Evolutionary conservation across 1,284 basidiomycete genomes (phyloP), one percentile per base, ranked within the genome.

Genomic region (Fomitopsis schrenkii): DNA sequence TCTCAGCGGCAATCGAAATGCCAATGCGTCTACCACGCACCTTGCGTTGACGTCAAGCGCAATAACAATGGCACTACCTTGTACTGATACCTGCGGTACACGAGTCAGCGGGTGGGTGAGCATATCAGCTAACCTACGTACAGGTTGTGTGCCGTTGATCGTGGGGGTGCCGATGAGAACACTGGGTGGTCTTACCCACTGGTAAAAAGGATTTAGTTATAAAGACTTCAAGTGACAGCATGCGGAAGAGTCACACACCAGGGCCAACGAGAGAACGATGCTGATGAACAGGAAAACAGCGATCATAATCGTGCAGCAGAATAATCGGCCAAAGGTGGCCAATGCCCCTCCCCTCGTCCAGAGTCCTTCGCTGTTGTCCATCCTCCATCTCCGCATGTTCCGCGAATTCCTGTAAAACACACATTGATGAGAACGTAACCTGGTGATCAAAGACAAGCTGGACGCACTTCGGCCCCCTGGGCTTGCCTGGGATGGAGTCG

Each of bases 141-240:
- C 48, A 17, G 48, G 52, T 68, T 76, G 73, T 64, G 74, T 66
- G 66, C 80, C 64, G 36, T 79, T 61, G 19, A 79, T 72, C 33
- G 90, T 58, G 15, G 68, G 82, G 48, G 75, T 72, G 52, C 88
- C 85, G 62, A 95, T 79, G n/a, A 74, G 71, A 59, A 95, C 77
- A 63, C 85, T 83, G 0, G 93, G 93, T 6, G 93, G 93, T 35
- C 87, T 84, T 57, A 92, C 81, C 84, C 88, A 95, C 93, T 95
- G 62, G n/a, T n/a, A 41, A 5, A 19, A 17, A 33, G n/a, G n/a
- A 30, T 12, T 40, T 40, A 8, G 42, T 56, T 10, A 33, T 5
- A 8, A 33, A 33, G 30, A 3, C 36, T 12, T 40, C 41, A 22
- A 6, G 17, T 44, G n/a, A 42, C 9, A n/a, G 17, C 26, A 58